Evolutionary conservation across 345 rosid genomes (phyloP).

Genomic region (Brassica nigra): DNA sequence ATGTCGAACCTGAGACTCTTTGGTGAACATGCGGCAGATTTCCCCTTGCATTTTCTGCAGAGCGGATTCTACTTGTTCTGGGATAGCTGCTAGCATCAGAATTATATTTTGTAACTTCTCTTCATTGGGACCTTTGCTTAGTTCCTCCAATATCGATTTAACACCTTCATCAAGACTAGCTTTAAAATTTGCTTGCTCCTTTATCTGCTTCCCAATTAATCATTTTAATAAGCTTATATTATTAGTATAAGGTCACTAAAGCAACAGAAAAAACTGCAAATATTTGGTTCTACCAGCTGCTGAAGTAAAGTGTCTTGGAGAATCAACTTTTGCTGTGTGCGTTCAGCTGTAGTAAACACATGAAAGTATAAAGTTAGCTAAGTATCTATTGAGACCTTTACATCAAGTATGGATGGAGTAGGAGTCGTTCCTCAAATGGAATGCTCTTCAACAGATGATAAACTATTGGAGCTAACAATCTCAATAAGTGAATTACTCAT

Average conservation of each 20-base stretch:
- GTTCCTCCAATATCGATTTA: neutral
- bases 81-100: neutral
- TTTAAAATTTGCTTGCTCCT: neutral
- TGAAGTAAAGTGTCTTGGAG: neutral
- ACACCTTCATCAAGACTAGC: neutral
- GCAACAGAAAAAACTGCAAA: neutral
- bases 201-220: neutral
- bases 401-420: neutral
- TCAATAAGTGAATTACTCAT: neutral
- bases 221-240: neutral
- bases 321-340: neutral
- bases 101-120: neutral
- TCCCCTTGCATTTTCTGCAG: neutral
- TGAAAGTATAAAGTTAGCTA: neutral
- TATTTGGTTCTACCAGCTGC: constrained; percentile 2
- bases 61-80: neutral
- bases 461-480: neutral
- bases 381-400: neutral
- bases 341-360: neutral
- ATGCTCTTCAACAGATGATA: neutral
- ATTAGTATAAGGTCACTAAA: neutral
- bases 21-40: neutral
- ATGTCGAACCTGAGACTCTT: neutral
- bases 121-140: neutral
- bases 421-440: neutral